phyloP scores from a whole-genome alignment of 2,329 filamentous ascomycete genomes.

The Teratosphaeria viscida region DNA sequence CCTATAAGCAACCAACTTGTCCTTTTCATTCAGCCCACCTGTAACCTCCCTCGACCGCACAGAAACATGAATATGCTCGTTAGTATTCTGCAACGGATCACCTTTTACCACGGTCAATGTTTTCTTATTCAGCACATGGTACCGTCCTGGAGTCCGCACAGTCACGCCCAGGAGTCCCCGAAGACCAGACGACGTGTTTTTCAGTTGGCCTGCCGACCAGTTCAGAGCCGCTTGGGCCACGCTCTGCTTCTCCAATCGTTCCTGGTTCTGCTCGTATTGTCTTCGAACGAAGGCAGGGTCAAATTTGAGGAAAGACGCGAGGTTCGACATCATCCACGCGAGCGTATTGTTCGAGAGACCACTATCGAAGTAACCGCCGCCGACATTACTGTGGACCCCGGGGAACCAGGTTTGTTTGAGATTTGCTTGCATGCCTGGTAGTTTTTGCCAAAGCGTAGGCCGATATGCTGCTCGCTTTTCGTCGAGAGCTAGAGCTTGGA shows the following conservation, averaged over 20 bases:
- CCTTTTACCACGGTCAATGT: conserved; percentile 19
- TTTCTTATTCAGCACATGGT: conserved; percentile 31
- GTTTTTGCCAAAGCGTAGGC: conserved; percentile 30
- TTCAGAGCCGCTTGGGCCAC: conserved; percentile 19
- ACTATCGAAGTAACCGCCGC: conserved; percentile 30
- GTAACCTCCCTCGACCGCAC: conserved; percentile 27
- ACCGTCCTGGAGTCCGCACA: conserved; percentile 35
- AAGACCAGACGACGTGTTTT: conserved; percentile 31
- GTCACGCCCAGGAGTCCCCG: conserved; percentile 31
- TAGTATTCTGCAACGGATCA: conserved; percentile 32
- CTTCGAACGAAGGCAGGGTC: conserved; percentile 32
- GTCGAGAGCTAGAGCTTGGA: conserved; percentile 31
- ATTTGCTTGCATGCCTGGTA: conserved; percentile 20
- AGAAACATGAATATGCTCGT: conserved; percentile 41
- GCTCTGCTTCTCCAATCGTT: conserved; percentile 30
- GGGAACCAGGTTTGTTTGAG: conserved; percentile 36
- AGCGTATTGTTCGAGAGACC: conserved; percentile 39
- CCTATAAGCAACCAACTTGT: background rate
- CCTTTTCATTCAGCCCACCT: background rate
- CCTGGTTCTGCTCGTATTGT: conserved; percentile 31
- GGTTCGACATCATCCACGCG: conserved; percentile 45
- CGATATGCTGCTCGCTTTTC: conserved; percentile 27
- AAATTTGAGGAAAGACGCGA: conserved; percentile 33
- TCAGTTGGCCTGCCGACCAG: conserved; percentile 31
- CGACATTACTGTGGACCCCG: conserved; percentile 31